These are phyloP conservation scores for Incumbomyces delicatus DNA, from an alignment of 2,329 filamentous ascomycete genomes.

Conservation along the genomic window DNA sequence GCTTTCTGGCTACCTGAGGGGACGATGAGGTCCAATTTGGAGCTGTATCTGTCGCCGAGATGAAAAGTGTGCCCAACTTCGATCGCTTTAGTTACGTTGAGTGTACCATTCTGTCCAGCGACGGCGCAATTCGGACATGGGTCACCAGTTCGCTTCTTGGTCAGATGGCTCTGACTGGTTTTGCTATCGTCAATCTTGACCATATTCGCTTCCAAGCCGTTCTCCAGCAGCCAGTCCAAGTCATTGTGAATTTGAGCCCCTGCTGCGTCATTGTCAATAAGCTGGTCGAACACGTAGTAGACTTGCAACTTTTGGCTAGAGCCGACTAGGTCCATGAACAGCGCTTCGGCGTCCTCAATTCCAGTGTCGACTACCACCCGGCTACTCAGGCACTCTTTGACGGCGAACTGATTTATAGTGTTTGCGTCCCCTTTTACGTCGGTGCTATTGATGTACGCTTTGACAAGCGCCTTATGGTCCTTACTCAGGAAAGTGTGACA, in stretches of 20 bases:
- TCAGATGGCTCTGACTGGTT: constrained; percentile 37
- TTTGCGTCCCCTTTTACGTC: neutral
- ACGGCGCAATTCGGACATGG: constrained; percentile 59
- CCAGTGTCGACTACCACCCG: constrained; percentile 61
- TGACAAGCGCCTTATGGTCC: neutral
- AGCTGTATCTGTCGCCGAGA: constrained; percentile 78
- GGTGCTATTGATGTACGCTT: neutral
- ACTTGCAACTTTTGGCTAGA: constrained; percentile 27
- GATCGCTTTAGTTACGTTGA: constrained; percentile 63
- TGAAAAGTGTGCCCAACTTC: constrained; percentile 95
- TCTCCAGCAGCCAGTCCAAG: neutral
- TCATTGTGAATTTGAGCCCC: neutral
- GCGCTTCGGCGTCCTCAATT: constrained; percentile 46
- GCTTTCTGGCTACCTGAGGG: constrained; percentile 12
- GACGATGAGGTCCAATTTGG: constrained; percentile 59
- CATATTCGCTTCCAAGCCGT: constrained; percentile 8
- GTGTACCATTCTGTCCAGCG: constrained; percentile 35
- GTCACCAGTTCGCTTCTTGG: constrained; percentile 59
- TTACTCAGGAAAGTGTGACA: neutral
- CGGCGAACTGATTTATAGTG: constrained; percentile 47
- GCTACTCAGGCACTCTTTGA: constrained; percentile 46
- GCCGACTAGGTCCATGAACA: constrained; percentile 6
- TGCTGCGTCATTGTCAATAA: constrained; percentile 8
- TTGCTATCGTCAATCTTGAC: constrained; percentile 1
- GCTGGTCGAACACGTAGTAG: constrained; percentile 17